These are phyloP conservation scores for Trichosporon faecale DNA, from an alignment of 1,284 basidiomycete species.

Conservation along the genomic window DNA sequence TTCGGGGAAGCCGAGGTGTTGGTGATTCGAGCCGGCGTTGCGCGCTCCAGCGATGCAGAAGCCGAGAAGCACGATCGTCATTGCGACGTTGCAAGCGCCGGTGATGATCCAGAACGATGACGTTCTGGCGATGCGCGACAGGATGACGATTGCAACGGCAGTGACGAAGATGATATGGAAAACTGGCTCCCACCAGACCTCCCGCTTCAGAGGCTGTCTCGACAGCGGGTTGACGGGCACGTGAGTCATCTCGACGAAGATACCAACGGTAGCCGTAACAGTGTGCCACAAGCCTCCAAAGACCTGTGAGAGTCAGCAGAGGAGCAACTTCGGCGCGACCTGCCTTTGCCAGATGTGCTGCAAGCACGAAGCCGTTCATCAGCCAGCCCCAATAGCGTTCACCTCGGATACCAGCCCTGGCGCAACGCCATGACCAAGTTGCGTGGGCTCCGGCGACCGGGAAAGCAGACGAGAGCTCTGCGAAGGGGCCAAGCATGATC, in stretches of 20 bases:
- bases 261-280: background rate
- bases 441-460: slow-evolving; percentile 7
- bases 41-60: background rate
- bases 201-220: background rate
- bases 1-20: background rate
- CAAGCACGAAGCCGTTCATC: background rate
- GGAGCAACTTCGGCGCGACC: background rate
- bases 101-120: background rate
- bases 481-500: slow-evolving; percentile 2
- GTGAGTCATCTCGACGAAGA: background rate
- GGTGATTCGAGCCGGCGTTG: background rate
- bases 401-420: background rate
- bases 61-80: background rate
- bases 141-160: background rate
- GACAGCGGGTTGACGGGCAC: background rate
- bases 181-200: background rate
- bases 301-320: background rate
- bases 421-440: slow-evolving; percentile 13
- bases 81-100: background rate
- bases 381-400: slow-evolving; percentile 13
- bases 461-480: slow-evolving; percentile 5
- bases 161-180: background rate
- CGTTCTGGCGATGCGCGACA: background rate
- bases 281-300: background rate
- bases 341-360: slow-evolving; percentile 4